A percentile compares a stretch with the other conserved stretches of the same genome.
Conservation (phyloP, 352 stramenopile genomes). For the Globisporangium polare region DNA sequence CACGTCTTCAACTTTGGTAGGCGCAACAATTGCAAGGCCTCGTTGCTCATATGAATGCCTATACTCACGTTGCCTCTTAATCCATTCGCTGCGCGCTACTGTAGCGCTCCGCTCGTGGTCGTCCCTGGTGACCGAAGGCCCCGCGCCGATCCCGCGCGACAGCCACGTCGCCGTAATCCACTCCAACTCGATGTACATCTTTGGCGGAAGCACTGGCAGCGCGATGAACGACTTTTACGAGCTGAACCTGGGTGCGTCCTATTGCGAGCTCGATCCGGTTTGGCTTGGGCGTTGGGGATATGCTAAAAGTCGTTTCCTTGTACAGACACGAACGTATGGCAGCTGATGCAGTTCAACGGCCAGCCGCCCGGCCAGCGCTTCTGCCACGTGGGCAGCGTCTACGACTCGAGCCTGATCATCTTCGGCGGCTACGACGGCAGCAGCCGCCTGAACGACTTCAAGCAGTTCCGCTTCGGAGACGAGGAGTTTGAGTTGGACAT, state of each 20-base stretch:
- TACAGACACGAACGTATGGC: conserved; percentile 64
- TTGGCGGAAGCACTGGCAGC: conserved; percentile 93
- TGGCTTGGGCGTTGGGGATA: not conserved
- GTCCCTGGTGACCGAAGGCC: conserved; percentile 85
- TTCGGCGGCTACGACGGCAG: conserved; percentile 96
- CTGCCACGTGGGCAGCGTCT: conserved; percentile 93
- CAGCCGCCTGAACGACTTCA: conserved; percentile 94
- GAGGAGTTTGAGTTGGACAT: conserved; percentile 82
- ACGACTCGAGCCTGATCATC: conserved; percentile 92
- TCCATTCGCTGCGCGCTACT: not conserved
- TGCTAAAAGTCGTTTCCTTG: not conserved
- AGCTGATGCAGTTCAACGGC: conserved; percentile 72
- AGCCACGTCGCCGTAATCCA: conserved; percentile 95
- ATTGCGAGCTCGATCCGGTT: not conserved
- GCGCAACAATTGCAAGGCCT: not conserved
- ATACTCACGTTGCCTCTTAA: not conserved
- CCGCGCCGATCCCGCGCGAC: conserved; percentile 93
- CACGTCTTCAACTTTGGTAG: conserved; percentile 96
- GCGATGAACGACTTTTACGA: conserved; percentile 99
- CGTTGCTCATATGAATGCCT: not conserved
- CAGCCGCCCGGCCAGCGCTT: conserved; percentile 91
- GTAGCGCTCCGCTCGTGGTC: conserved; percentile 88
- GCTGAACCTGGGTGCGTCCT: conserved; percentile 67
- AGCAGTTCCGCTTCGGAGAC: conserved; percentile 86
- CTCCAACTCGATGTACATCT: conserved; percentile 93